Evolutionary conservation across 2,329 filamentous ascomycete species (phyloP), one percentile per base, ranked within the genome.

Genomic region (Chaetomiaceae sp.): DNA sequence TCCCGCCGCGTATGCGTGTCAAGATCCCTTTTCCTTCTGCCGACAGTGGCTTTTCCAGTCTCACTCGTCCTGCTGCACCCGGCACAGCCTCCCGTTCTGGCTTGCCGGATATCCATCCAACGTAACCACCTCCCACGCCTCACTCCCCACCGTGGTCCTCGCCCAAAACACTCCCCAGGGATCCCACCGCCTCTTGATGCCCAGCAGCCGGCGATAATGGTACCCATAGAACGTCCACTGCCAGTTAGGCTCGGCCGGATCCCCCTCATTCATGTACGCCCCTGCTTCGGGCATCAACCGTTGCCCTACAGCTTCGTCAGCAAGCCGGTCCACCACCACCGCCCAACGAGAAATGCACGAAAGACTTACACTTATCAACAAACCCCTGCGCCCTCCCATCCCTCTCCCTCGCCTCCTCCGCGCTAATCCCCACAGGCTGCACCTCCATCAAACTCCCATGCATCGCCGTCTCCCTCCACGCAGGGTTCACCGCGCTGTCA

Each of bases 141-240:
- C 55, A n/a, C 56, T 59, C 22, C 58, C 58, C 6, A 52, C 49
- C 23, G 56, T 60, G 6, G 52, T 61, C 22, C 36, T 54, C 31
- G 56, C 61, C 61, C 0, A 63, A 55, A 71, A 77, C 12, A 77
- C 50, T 2, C 64, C 64, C 43, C 64, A 55, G 17, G 69, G 61
- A 63, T 74, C 75, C 58, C 68, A 71, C 42, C 60, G 63, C 43
- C 66, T 60, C 67, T 77, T 78, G 14, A 77, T 63, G 1, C 14
- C 42, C 25, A 68, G 23, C 56, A 72, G 47, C 6, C 48, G 53
- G 2, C 54, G 46, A 49, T 74, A 73, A 44, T 33, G 54, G 11
- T 1, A 14, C 22, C 64, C 52, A 44, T 54, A 63, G 31, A 63
- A 63, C 11, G 42, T 46, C 39, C 15, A 11, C 57, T 61, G 54